These are phyloP conservation scores for Hydnum rufescens DNA, from an alignment of 768 basidiomycete species.

Conservation along the genomic window DNA sequence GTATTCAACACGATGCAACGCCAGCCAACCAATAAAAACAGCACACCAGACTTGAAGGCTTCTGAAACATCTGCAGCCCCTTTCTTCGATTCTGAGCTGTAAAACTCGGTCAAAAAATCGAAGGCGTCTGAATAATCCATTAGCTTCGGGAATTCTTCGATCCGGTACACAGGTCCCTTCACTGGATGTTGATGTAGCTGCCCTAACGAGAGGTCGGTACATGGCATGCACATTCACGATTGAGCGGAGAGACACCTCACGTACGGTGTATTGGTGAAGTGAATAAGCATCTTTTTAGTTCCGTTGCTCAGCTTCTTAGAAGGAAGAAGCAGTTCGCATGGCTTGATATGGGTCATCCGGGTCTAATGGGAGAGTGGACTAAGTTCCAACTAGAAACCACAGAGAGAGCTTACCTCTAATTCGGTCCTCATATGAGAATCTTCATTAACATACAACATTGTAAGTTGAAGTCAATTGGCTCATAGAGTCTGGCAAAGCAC, in stretches of 20 bases:
- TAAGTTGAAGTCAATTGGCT: not conserved
- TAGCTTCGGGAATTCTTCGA: conserved; percentile 35
- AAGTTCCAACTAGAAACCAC: not conserved
- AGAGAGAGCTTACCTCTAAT: conserved; percentile 38
- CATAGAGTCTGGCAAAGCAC: conserved; percentile 21
- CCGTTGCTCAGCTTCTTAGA: conserved; percentile 36
- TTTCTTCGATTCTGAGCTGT: too few relatives aligned
- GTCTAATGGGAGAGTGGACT: conserved; percentile 30
- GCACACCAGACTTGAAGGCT: conserved; percentile 21
- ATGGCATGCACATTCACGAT: too few relatives aligned
- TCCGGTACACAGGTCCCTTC: too few relatives aligned
- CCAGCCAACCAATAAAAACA: too few relatives aligned
- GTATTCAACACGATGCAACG: too few relatives aligned
- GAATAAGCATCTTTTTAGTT: conserved; percentile 54
- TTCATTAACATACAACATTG: conserved; percentile 15
- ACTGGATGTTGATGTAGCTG: too few relatives aligned
- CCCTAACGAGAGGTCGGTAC: too few relatives aligned
- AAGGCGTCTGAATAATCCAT: conserved; percentile 56
- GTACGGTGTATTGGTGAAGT: conserved; percentile 42
- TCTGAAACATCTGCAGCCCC: conserved; percentile 24
- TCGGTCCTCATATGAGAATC: conserved; percentile 75
- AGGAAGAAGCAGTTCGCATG: conserved; percentile 61
- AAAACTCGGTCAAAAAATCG: conserved; percentile 41
- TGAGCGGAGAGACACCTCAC: conserved; percentile 6
- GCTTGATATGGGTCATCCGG: conserved; percentile 64